Base-by-base conservation (phyloP, 495 filamentous ascomycete genomes). In the Penicillium waksmanii region DNA sequence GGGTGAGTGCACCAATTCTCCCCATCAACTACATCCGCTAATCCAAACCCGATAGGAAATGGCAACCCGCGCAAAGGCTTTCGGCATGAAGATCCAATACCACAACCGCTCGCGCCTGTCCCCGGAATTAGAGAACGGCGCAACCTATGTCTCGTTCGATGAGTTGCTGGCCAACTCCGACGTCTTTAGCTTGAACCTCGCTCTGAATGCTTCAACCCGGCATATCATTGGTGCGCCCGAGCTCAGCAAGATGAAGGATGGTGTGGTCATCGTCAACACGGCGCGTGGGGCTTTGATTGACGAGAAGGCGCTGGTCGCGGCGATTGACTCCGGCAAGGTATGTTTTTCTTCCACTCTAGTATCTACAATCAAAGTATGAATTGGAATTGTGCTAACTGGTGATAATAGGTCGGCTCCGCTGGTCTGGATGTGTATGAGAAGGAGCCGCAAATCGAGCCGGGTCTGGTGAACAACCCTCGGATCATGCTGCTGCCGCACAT, bases 361-460 rank as follows among this genome's bases (percentile, higher is more conserved):
- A n/a, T n/a, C n/a, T 25, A 42, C 9, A 31, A 9, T 31, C 8
- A 8, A 48, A 80, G 13, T 61, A 64, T 51, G 36, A 31, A 38
- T 5, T 38, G 11, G 5, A 52, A 64, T 18, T 43, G 33, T 48
- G 27, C 18, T 56, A 27, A 58, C 54, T 34, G 18, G 42, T 21
- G 21, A 53, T 49, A 25, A 53, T 49, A 80, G 77, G 75, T 81
- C 34, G 80, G 55, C 78, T 82, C 56, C 42, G 78, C 76, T 23
- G 90, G 90, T n/a, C 77, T 93, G 34, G 90, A 93, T 66, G 90
- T 93, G n/a, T 93, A 83, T 62, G 90, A 93, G 74, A 78, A 91
- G 25, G 90, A 93, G 73, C 90, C 90, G 1, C 72, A 83, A 34
- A 78, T 95, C 36, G 88, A 94, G 65, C 77, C 83, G 2, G 89